These are phyloP conservation scores for Globisporangium alternatum DNA, from an alignment of 352 stramenopile species.

Conservation along the genomic window DNA sequence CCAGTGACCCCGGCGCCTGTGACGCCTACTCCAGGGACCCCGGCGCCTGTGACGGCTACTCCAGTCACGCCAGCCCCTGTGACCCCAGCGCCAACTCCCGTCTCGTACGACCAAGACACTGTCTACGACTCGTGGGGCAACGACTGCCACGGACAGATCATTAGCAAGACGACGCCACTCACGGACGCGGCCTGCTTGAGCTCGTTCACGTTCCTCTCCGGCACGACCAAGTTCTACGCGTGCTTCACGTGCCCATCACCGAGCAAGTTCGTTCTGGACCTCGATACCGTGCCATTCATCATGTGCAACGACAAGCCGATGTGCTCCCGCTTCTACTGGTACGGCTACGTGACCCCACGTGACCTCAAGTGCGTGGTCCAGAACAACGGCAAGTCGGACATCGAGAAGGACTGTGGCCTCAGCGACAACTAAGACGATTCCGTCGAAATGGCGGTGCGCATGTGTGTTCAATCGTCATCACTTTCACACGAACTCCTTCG, in stretches of 20 bases:
- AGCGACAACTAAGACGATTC: constrained; percentile 6
- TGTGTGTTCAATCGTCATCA: too few relatives aligned
- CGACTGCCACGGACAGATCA: constrained; percentile 15
- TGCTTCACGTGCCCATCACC: constrained; percentile 18
- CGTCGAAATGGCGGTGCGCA: too few relatives aligned
- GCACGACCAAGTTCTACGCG: constrained; percentile 14
- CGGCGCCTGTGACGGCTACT: not conserved
- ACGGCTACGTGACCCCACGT: constrained; percentile 15
- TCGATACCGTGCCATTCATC: constrained; percentile 10
- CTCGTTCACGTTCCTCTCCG: constrained; percentile 14
- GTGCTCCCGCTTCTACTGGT: constrained; percentile 22
- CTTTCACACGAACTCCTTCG: too few relatives aligned
- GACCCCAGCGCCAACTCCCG: constrained; percentile 7
- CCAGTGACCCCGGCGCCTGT: not conserved
- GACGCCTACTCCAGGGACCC: not conserved
- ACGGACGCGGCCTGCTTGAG: constrained; percentile 13
- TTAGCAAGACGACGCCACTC: not conserved
- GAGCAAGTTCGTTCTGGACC: constrained; percentile 9
- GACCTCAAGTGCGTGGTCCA: constrained; percentile 25
- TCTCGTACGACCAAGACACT: constrained; percentile 3
- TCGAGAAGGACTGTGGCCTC: constrained; percentile 19
- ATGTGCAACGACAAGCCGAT: constrained; percentile 26
- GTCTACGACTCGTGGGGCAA: constrained; percentile 7
- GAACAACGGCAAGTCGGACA: constrained; percentile 18
- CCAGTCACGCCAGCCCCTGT: not conserved